Evolutionary conservation across 31 red algal species (phyloP).

Genomic region (Porphyra umbilicalis): DNA sequence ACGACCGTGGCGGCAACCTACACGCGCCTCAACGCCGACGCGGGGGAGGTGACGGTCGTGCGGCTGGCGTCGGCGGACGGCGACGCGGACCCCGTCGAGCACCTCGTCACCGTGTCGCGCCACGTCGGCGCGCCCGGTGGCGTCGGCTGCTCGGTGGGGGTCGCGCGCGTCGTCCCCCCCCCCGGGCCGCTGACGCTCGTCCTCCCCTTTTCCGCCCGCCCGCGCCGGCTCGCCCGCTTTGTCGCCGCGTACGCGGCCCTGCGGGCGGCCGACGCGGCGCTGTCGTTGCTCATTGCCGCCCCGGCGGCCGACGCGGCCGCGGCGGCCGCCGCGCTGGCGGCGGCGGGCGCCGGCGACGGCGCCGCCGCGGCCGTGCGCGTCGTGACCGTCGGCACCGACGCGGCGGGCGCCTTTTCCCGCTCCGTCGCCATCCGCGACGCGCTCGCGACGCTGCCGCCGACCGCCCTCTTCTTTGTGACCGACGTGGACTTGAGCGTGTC

Average conservation of each 20-base stretch:
- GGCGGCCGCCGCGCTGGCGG: too few species aligned
- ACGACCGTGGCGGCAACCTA: too few species aligned
- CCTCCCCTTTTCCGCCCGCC: constrained; percentile 38
- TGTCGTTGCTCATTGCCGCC: background rate
- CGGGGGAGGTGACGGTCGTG: too few species aligned
- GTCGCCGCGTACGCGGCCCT: background rate
- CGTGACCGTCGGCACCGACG: constrained; percentile 19
- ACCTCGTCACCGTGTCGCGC: too few species aligned
- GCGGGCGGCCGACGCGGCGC: background rate
- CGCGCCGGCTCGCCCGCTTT: constrained; percentile 22
- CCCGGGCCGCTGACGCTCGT: background rate
- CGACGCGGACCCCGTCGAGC: too few species aligned
- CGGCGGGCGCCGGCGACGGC: too few species aligned
- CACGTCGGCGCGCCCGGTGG: too few species aligned
- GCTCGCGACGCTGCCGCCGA: constrained; percentile 20
- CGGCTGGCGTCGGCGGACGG: too few species aligned
- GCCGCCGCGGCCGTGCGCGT: constrained; percentile 4
- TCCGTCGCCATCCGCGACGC: constrained; percentile 51
- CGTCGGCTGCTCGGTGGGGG: too few species aligned
- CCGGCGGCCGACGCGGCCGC: background rate
- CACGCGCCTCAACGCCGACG: too few species aligned
- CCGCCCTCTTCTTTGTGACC: constrained; percentile 50
- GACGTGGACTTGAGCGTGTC: constrained; percentile 39
- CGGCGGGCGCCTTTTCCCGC: constrained; percentile 40
- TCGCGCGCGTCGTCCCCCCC: too few species aligned